Conservation (phyloP, 371 early-diverging fungal species). For the Syncephalastrum monosporum region DNA sequence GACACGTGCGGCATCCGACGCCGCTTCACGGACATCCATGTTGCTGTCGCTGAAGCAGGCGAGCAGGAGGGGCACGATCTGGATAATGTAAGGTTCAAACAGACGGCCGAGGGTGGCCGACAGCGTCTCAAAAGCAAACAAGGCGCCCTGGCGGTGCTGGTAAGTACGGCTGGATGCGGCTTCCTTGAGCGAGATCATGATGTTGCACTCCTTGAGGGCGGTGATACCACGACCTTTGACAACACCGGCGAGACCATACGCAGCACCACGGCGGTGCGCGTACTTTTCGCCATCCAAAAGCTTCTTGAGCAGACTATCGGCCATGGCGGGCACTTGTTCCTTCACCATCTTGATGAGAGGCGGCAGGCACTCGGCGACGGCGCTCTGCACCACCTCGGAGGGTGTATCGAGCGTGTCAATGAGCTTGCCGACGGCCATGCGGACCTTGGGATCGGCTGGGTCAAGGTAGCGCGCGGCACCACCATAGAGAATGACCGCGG, state of each 20-base stretch:
- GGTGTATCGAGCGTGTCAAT: conserved; percentile 92
- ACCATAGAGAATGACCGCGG: conserved; percentile 90
- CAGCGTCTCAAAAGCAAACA: conserved; percentile 92
- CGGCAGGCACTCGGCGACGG: conserved; percentile 93
- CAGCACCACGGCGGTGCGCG: conserved; percentile 91
- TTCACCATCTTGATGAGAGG: conserved; percentile 79
- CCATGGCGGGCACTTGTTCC: conserved; percentile 60
- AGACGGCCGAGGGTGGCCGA: conserved; percentile 83
- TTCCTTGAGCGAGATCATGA: conserved; percentile 81
- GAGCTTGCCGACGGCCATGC: conserved; percentile 80
- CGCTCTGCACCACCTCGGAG: conserved; percentile 92
- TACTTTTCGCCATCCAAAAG: conserved; percentile 78
- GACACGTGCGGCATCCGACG: conserved; percentile 86
- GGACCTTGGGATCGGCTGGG: conserved; percentile 70
- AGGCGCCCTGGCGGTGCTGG: conserved; percentile 87
- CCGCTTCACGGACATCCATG: conserved; percentile 89
- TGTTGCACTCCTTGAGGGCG: conserved; percentile 78
- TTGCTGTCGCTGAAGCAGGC: conserved; percentile 86
- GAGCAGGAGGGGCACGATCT: conserved; percentile 87
- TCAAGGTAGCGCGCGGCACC: conserved; percentile 87
- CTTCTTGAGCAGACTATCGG: conserved; percentile 68
- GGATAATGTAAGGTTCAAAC: conserved; percentile 97
- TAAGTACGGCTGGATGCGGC: conserved; percentile 76
- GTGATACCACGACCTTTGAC: conserved; percentile 91
- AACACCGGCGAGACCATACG: conserved; percentile 96